Conservation (phyloP, 1,284 basidiomycete genomes). For the Moniliella sp. region DNA sequence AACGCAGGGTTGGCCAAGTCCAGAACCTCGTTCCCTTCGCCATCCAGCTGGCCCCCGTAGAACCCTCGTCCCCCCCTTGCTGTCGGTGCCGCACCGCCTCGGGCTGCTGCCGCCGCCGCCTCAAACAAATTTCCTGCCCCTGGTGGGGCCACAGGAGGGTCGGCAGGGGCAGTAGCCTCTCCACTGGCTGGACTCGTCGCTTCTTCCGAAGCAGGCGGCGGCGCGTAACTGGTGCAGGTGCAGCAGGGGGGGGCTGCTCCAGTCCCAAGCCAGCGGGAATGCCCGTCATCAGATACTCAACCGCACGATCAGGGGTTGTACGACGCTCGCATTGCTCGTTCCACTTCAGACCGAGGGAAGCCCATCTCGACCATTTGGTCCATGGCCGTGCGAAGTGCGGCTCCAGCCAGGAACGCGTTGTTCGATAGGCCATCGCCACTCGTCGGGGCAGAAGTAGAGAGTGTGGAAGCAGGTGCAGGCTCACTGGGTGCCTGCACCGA, state of each 20-base stretch:
- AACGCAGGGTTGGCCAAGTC: constrained; percentile 29
- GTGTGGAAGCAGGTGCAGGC: too few species aligned
- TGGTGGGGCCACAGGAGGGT: too few species aligned
- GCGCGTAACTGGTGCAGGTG: constrained; percentile 2
- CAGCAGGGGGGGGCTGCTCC: constrained; percentile 17
- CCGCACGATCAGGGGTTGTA: constrained; percentile 89
- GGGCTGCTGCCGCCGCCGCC: constrained; percentile 29
- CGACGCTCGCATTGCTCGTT: constrained; percentile 68
- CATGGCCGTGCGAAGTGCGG: constrained; percentile 22
- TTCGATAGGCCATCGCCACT: constrained; percentile 18
- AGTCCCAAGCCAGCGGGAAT: constrained; percentile 25
- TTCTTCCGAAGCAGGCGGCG: neutral
- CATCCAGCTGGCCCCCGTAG: constrained; percentile 7
- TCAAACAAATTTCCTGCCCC: constrained; percentile 36
- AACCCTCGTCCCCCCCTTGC: constrained; percentile 4
- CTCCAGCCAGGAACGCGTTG: constrained; percentile 9
- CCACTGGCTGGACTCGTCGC: too few species aligned
- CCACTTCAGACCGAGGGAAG: constrained; percentile 64
- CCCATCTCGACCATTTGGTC: constrained; percentile 52
- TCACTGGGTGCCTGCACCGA: too few species aligned
- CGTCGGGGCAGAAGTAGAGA: constrained; percentile 34
- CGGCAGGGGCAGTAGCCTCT: too few species aligned
- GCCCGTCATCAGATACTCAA: constrained; percentile 73
- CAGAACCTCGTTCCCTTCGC: too few species aligned
- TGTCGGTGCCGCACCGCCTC: too few species aligned